A percentile compares a stretch with the other conserved stretches of the same genome.
Evolutionary conservation across 768 basidiomycete genomes (phyloP).

Genomic region (Rhodotorula sphaerocarpa): DNA sequence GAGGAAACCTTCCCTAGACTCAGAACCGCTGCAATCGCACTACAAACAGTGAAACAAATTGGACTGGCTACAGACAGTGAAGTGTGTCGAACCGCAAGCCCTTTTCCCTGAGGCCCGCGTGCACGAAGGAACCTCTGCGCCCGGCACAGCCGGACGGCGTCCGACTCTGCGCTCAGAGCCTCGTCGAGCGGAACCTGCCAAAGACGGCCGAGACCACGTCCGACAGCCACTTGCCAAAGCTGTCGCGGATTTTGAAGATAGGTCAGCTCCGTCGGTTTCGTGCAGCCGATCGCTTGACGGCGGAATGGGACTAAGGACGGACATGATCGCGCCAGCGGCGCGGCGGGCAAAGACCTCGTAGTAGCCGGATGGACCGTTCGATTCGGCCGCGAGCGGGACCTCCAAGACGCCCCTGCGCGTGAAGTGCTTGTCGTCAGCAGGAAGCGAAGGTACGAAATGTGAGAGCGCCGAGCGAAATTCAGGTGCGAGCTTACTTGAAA

Average conservation of each 20-base stretch:
- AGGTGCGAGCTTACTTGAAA: slow-evolving; percentile 5
- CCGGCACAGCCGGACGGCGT: too few relatives aligned
- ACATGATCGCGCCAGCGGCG: neutral
- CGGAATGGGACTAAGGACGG: neutral
- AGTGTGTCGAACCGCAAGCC: too few relatives aligned
- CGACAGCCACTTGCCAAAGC: neutral
- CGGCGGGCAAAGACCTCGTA: slow-evolving; percentile 8
- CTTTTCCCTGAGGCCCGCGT: too few relatives aligned
- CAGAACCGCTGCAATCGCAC: too few relatives aligned
- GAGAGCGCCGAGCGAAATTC: slow-evolving; percentile 1
- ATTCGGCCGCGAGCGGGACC: neutral
- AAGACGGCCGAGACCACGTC: neutral
- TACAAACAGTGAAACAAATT: too few relatives aligned
- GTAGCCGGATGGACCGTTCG: neutral
- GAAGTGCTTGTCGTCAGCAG: neutral
- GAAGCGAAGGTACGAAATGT: neutral
- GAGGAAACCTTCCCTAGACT: too few relatives aligned
- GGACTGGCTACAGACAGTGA: too few relatives aligned
- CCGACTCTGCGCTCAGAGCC: too few relatives aligned
- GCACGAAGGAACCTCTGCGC: too few relatives aligned
- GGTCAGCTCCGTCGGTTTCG: neutral
- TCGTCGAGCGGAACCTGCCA: neutral
- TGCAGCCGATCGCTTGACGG: neutral
- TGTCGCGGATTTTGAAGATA: neutral
- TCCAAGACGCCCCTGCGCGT: slow-evolving; percentile 19